These are phyloP conservation scores for Leccinum subgranulosum DNA, from an alignment of 768 basidiomycete species.

Conservation along the genomic window DNA sequence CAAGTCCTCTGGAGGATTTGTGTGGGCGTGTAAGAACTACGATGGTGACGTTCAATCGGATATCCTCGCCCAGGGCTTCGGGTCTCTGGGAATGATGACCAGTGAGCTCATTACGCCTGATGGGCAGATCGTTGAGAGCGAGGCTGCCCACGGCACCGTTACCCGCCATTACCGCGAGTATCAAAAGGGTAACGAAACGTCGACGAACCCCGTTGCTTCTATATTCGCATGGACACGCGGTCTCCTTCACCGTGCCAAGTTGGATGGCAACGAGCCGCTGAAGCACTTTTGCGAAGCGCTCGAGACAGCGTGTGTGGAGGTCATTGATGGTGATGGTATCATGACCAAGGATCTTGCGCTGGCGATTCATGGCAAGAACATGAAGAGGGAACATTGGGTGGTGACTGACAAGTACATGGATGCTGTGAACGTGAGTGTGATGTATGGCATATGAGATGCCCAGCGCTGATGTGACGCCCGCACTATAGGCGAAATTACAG, in stretches of 20 bases:
- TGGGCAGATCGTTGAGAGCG: constrained; percentile 87
- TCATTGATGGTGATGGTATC: constrained; percentile 83
- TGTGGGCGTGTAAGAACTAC: constrained; percentile 74
- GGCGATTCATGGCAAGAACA: constrained; percentile 85
- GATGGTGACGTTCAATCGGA: constrained; percentile 89
- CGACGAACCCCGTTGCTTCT: constrained; percentile 97
- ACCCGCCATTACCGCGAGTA: constrained; percentile 96
- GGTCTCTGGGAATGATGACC: constrained; percentile 97
- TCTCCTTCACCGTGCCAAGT: constrained; percentile 86
- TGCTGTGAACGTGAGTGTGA: constrained; percentile 72
- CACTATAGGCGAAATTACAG: constrained; percentile 41
- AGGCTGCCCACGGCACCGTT: constrained; percentile 97
- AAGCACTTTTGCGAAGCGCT: constrained; percentile 72
- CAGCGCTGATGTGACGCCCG: constrained; percentile 12
- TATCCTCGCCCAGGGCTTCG: constrained; percentile 97
- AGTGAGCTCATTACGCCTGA: constrained; percentile 94
- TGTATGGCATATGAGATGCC: background rate
- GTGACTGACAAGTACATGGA: constrained; percentile 92
- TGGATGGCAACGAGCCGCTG: constrained; percentile 79
- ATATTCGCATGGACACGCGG: constrained; percentile 99
- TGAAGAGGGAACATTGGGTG: constrained; percentile 98
- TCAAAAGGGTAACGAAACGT: constrained; percentile 97
- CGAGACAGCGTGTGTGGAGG: constrained; percentile 86
- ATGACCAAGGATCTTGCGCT: constrained; percentile 99
- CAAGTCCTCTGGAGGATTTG: constrained; percentile 94